Evolutionary conservation across 768 basidiomycete genomes (phyloP).

Genomic region (Boletus subparvulus): DNA sequence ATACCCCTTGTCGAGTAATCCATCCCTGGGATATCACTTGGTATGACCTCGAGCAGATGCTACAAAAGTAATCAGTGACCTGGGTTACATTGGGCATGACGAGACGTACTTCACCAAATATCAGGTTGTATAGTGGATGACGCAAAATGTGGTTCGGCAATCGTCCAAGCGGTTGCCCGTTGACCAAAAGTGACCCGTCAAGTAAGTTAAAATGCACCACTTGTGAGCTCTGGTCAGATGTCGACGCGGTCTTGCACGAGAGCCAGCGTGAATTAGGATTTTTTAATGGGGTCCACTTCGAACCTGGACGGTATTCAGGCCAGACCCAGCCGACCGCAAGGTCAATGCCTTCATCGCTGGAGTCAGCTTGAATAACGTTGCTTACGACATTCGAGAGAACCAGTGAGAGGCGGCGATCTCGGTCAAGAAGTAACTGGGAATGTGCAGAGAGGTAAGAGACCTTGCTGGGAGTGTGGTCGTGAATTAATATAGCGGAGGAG

Average conservation of each 20-base stretch:
- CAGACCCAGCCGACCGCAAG: slow-evolving; percentile 22
- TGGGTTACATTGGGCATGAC: not conserved
- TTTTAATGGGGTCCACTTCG: slow-evolving; percentile 18
- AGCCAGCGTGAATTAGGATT: slow-evolving; percentile 25
- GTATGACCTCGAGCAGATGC: slow-evolving; percentile 23
- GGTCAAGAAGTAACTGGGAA: slow-evolving; percentile 24
- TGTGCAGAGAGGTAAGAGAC: not conserved
- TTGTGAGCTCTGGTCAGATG: slow-evolving; percentile 16
- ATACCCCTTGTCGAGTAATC: slow-evolving; percentile 22
- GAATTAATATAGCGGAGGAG: slow-evolving; percentile 27
- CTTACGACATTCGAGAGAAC: slow-evolving; percentile 17
- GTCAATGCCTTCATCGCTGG: slow-evolving; percentile 13
- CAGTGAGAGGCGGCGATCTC: slow-evolving; percentile 32
- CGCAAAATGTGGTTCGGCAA: slow-evolving; percentile 20
- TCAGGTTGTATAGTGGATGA: slow-evolving; percentile 18
- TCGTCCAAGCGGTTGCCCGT: slow-evolving; percentile 26
- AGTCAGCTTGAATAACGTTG: not conserved
- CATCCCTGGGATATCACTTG: slow-evolving; percentile 27
- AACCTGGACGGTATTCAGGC: slow-evolving; percentile 24
- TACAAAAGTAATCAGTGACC: slow-evolving; percentile 5
- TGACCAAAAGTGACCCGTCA: slow-evolving; percentile 27
- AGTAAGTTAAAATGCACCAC: slow-evolving; percentile 23
- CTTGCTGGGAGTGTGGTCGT: slow-evolving; percentile 25
- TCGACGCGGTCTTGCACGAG: slow-evolving; percentile 13
- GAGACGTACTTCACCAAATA: slow-evolving; percentile 24